Percentiles rank a stretch among this genome's conserved stretches.
Conservation (phyloP, 768 basidiomycete species). For the Boletus pseudopeckii region DNA sequence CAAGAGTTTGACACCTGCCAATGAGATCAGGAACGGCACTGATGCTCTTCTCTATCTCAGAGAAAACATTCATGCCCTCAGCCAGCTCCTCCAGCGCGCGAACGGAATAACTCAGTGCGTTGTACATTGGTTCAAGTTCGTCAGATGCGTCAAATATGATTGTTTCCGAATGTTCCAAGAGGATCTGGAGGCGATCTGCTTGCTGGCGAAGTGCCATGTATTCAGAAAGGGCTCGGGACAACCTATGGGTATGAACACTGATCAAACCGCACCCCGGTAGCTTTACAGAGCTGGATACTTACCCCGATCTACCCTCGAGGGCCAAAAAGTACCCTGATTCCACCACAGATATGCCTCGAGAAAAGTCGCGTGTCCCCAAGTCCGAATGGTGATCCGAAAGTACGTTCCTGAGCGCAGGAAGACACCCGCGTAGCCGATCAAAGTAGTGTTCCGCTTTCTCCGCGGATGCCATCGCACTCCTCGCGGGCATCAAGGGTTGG, state of each 20-base stretch:
- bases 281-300: conserved; percentile 28
- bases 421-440: conserved; percentile 53
- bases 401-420: conserved; percentile 63
- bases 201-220: conserved; percentile 15
- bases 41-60: conserved; percentile 28
- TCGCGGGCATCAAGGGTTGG: conserved; percentile 44
- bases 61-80: conserved; percentile 33
- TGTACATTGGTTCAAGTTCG: conserved; percentile 17
- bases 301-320: conserved; percentile 62
- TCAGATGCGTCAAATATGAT: conserved; percentile 13
- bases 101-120: conserved; percentile 14
- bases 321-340: conserved; percentile 77
- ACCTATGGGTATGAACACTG: neutral
- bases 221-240: conserved; percentile 19
- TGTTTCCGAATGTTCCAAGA: conserved; percentile 21
- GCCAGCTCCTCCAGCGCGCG: conserved; percentile 39
- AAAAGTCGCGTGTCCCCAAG: conserved; percentile 81
- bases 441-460: conserved; percentile 63
- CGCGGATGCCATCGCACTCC: conserved; percentile 22
- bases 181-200: conserved; percentile 16
- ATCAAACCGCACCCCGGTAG: neutral
- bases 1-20: conserved; percentile 25
- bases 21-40: conserved; percentile 23
- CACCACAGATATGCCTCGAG: conserved; percentile 69
- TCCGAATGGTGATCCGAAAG: conserved; percentile 76